Conservation (phyloP, 1,284 basidiomycete genomes). For the Omphalotus olearius region DNA sequence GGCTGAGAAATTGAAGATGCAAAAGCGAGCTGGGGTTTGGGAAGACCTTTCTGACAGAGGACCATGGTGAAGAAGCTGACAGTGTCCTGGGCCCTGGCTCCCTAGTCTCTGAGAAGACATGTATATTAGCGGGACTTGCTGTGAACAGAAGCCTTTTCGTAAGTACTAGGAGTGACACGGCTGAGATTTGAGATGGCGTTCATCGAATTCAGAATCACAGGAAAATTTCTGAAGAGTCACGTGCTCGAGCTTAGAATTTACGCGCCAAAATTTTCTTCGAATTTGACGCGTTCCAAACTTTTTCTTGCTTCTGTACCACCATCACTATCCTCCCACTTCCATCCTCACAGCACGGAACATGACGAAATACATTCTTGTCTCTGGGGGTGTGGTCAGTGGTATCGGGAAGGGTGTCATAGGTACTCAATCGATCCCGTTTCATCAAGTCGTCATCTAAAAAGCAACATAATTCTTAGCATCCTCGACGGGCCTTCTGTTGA, state of each 20-base stretch:
- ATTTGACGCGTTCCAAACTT: neutral
- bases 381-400: constrained; percentile 89
- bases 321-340: neutral
- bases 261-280: neutral
- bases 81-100: too few species aligned
- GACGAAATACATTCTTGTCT: constrained; percentile 90
- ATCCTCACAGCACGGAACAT: constrained; percentile 28
- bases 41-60: constrained; percentile 7
- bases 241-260: too few species aligned
- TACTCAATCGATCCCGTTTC: constrained; percentile 37
- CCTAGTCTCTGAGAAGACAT: too few species aligned
- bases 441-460: neutral
- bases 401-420: constrained; percentile 95
- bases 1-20: constrained; percentile 7
- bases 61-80: neutral
- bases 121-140: too few species aligned
- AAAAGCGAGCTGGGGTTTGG: constrained; percentile 11
- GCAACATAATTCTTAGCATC: constrained; percentile 67
- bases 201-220: too few species aligned
- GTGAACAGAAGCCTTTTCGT: too few species aligned
- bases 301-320: neutral
- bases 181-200: too few species aligned
- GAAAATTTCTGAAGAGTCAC: too few species aligned
- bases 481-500: constrained; percentile 93
- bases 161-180: too few species aligned